Evolutionary conservation across 805 yeast genomes (phyloP).

Genomic region (Kodamaea jinghongensis): DNA sequence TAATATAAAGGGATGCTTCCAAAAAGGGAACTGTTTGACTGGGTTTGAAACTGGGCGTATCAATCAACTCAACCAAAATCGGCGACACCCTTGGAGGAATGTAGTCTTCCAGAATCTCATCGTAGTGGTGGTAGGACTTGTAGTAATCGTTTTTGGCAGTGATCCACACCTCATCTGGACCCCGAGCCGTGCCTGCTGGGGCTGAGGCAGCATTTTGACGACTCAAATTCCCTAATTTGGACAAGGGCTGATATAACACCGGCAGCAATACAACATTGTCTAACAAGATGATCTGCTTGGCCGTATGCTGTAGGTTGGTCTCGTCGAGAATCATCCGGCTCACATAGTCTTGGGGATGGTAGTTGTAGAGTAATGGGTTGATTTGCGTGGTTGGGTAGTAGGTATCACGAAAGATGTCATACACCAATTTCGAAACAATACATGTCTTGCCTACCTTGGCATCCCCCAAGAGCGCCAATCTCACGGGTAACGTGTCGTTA

Average conservation of each 20-base stretch:
- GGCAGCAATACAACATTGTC: constrained; percentile 26
- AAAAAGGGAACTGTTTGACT: constrained; percentile 71
- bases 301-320: constrained; percentile 12
- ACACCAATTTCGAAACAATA: constrained; percentile 46
- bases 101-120: constrained; percentile 10
- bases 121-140: constrained; percentile 13
- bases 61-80: constrained; percentile 64
- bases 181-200: background rate
- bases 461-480: constrained; percentile 62
- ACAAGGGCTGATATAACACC: constrained; percentile 23
- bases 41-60: constrained; percentile 69
- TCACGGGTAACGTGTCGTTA: constrained; percentile 41
- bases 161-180: constrained; percentile 10
- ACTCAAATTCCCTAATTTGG: constrained; percentile 6
- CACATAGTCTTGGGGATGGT: constrained; percentile 34
- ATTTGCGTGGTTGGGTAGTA: constrained; percentile 72
- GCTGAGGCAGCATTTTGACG: constrained; percentile 3
- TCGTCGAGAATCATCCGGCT: constrained; percentile 26
- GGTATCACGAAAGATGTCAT: constrained; percentile 56
- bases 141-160: constrained; percentile 21
- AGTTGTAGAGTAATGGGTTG: constrained; percentile 57
- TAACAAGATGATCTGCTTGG: constrained; percentile 12
- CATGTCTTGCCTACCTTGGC: constrained; percentile 61
- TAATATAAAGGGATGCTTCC: constrained; percentile 65
- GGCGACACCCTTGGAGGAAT: constrained; percentile 55